Evolutionary conservation across 768 basidiomycete genomes (phyloP).

Genomic region (Russula sp.): DNA sequence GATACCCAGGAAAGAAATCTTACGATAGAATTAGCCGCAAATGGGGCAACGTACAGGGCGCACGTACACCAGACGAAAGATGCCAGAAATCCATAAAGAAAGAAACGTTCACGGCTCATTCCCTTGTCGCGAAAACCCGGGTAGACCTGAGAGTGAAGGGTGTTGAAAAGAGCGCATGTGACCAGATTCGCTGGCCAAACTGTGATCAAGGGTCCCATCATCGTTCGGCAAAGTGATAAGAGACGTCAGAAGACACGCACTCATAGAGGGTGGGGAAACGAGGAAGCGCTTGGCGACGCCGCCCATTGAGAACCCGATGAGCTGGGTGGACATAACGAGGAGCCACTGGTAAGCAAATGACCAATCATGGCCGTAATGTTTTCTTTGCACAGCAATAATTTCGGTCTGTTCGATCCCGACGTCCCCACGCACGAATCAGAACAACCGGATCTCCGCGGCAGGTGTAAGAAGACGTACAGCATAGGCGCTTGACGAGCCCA

Average conservation of each 20-base stretch:
- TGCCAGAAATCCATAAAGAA: conserved; percentile 57
- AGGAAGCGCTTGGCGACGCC: conserved; percentile 74
- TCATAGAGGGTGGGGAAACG: conserved; percentile 56
- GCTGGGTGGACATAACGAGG: conserved; percentile 68
- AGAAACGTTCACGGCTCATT: conserved; percentile 73
- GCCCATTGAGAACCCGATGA: conserved; percentile 83
- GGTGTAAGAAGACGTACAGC: conserved; percentile 37
- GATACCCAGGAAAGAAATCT: conserved; percentile 31
- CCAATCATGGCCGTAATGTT: conserved; percentile 56
- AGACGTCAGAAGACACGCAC: conserved; percentile 29
- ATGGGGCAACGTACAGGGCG: neutral
- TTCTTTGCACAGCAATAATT: conserved; percentile 68
- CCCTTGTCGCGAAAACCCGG: conserved; percentile 61
- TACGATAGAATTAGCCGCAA: conserved; percentile 32
- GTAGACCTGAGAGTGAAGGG: conserved; percentile 67
- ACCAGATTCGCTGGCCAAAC: conserved; percentile 78
- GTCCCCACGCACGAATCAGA: neutral
- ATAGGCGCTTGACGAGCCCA: conserved; percentile 43
- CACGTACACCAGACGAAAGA: conserved; percentile 48
- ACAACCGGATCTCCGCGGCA: neutral
- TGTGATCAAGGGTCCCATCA: conserved; percentile 13
- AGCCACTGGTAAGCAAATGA: conserved; percentile 67
- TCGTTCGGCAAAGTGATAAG: neutral
- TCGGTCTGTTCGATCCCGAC: conserved; percentile 45
- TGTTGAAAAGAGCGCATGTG: conserved; percentile 73